These are phyloP conservation scores for Thielaviopsis populi DNA, from an alignment of 2,329 filamentous ascomycete species.

Conservation along the genomic window DNA sequence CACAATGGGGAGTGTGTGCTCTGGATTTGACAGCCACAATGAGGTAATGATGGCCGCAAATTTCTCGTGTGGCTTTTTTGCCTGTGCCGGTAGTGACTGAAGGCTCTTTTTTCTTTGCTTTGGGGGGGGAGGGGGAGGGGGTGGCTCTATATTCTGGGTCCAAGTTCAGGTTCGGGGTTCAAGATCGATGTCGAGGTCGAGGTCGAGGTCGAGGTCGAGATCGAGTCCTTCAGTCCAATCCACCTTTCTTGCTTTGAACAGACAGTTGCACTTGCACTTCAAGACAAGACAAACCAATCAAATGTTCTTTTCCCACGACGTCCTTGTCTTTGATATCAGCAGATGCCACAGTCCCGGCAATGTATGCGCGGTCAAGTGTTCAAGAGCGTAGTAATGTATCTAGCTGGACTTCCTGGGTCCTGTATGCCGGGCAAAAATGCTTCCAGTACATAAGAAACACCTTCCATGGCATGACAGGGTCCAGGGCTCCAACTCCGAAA, in stretches of 20 bases:
- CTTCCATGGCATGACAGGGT: not conserved
- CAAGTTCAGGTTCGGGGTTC: too few relatives aligned
- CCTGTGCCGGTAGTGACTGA: not conserved
- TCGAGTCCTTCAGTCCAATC: not conserved
- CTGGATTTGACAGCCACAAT: not conserved
- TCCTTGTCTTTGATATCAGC: too few relatives aligned
- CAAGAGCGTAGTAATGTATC: too few relatives aligned
- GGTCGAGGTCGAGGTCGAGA: too few relatives aligned
- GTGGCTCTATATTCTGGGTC: too few relatives aligned
- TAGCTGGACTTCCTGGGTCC: not conserved
- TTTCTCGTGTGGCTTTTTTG: not conserved
- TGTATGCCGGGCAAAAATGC: not conserved
- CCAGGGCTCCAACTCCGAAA: slow-evolving; percentile 3
- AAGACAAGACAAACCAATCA: not conserved
- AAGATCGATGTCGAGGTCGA: too few relatives aligned
- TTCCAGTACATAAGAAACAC: not conserved
- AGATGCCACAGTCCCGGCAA: too few relatives aligned
- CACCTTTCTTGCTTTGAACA: not conserved
- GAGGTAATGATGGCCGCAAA: slow-evolving; percentile 1
- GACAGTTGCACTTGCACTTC: not conserved
- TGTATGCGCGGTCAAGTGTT: too few relatives aligned
- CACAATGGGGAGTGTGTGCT: not conserved
- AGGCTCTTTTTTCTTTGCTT: not conserved
- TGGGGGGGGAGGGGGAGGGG: not conserved
- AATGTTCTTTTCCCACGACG: not conserved